Evolutionary conservation across 768 basidiomycete genomes (phyloP).

Genomic region (Nevesoporus exiguus): DNA sequence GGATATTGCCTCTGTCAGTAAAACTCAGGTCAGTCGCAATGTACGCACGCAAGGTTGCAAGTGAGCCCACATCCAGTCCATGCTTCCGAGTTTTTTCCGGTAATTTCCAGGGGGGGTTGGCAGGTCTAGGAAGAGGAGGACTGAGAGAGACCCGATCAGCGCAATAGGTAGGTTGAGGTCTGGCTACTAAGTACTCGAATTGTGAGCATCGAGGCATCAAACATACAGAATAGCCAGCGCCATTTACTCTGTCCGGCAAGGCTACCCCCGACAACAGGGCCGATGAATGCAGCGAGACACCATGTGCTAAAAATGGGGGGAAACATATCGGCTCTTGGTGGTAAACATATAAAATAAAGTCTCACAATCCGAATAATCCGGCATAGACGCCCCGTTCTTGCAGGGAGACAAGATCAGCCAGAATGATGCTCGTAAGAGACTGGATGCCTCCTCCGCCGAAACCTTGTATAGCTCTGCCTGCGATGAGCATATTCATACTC

Average conservation of each 20-base stretch:
- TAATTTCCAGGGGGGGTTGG: constrained; percentile 33
- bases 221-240: constrained; percentile 44
- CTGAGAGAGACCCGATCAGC: constrained; percentile 18
- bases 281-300: constrained; percentile 32
- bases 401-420: constrained; percentile 43
- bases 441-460: constrained; percentile 37
- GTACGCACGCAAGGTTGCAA: background rate
- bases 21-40: background rate
- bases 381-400: constrained; percentile 38
- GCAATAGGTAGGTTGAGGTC: constrained; percentile 41
- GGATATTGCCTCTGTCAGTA: constrained; percentile 32
- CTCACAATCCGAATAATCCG: constrained; percentile 24
- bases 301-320: constrained; percentile 22
- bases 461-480: constrained; percentile 32
- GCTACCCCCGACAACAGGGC: constrained; percentile 36
- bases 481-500: constrained; percentile 22
- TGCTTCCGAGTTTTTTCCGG: constrained; percentile 31
- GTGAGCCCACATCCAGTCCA: constrained; percentile 39
- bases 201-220: background rate
- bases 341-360: background rate
- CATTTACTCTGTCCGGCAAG: constrained; percentile 34
- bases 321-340: background rate
- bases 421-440: constrained; percentile 36
- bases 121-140: constrained; percentile 31
- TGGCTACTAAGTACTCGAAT: constrained; percentile 7